Percentiles rank a stretch among this genome's conserved stretches.
Conservation (phyloP, 2,329 filamentous ascomycete species). For the Neocatenulostroma microsporum region DNA sequence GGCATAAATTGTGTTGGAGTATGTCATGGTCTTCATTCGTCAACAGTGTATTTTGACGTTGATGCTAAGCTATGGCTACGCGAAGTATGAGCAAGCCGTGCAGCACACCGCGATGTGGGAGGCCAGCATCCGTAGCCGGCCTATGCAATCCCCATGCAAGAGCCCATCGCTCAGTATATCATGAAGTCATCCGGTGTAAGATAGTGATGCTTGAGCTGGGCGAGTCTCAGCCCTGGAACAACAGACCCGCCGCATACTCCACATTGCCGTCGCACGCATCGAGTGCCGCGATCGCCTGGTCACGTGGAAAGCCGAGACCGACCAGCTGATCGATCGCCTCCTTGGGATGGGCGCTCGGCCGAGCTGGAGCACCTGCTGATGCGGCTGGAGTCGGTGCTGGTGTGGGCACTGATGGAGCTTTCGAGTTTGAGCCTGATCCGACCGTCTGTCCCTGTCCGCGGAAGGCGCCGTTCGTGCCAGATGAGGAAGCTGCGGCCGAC, state of each 20-base stretch:
- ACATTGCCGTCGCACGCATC: conserved; percentile 79
- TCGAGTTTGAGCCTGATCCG: too few species aligned
- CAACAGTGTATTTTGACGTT: too few species aligned
- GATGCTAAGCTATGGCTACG: too few species aligned
- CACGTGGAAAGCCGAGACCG: conserved; percentile 66
- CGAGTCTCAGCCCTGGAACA: conserved; percentile 46
- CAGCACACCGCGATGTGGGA: too few species aligned
- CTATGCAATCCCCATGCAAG: too few species aligned
- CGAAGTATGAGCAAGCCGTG: too few species aligned
- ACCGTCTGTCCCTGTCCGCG: conserved; percentile 27
- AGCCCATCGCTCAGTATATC: too few species aligned
- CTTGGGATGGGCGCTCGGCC: conserved; percentile 39
- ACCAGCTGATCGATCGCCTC: conserved; percentile 69
- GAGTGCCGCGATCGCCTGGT: conserved; percentile 71
- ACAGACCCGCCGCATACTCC: conserved; percentile 75
- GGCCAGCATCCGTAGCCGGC: too few species aligned
- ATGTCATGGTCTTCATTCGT: too few species aligned
- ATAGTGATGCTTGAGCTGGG: too few species aligned
- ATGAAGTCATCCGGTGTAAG: too few species aligned
- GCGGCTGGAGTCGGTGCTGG: conserved; percentile 12
- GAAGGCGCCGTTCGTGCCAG: conserved; percentile 18
- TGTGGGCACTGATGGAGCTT: conserved; percentile 11
- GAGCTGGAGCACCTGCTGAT: conserved; percentile 8
- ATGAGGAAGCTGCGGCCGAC: conserved; percentile 25
- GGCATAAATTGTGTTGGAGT: too few species aligned